phyloP scores from a whole-genome alignment of 2,329 filamentous ascomycete species.

The Hypoxylon sp. region DNA sequence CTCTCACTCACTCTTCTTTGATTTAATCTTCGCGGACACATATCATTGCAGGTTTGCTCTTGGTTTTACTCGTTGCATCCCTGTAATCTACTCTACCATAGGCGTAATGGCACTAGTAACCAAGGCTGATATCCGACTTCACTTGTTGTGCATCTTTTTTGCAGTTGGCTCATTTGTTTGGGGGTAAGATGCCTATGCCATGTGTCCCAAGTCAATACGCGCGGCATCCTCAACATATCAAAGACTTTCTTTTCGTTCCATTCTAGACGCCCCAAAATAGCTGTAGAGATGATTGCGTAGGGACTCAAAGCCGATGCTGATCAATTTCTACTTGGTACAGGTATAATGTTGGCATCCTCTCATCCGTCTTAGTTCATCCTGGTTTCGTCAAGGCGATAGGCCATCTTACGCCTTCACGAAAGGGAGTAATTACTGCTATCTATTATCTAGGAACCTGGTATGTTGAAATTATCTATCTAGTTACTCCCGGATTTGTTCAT shows the following conservation, averaged over 20 bases:
- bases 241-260: neutral
- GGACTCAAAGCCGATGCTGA: constrained; percentile 19
- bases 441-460: constrained; percentile 71
- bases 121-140: constrained; percentile 60
- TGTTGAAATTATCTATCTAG: neutral
- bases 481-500: neutral
- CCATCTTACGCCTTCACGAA: constrained; percentile 61
- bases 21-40: neutral
- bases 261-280: neutral
- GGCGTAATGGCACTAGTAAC: constrained; percentile 47
- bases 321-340: constrained; percentile 49
- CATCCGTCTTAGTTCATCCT: constrained; percentile 69
- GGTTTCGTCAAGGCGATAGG: constrained; percentile 66
- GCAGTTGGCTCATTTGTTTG: constrained; percentile 70
- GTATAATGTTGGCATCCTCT: constrained; percentile 72
- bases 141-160: constrained; percentile 66
- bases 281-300: constrained; percentile 7
- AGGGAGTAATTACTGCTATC: constrained; percentile 68
- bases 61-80: neutral
- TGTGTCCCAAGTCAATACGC: neutral
- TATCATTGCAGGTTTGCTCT: neutral
- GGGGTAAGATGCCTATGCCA: constrained; percentile 60
- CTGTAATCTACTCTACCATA: neutral
- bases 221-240: neutral
- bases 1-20: neutral